Conservation (phyloP, 306 rosid genomes). For the Vigna radiata region DNA sequence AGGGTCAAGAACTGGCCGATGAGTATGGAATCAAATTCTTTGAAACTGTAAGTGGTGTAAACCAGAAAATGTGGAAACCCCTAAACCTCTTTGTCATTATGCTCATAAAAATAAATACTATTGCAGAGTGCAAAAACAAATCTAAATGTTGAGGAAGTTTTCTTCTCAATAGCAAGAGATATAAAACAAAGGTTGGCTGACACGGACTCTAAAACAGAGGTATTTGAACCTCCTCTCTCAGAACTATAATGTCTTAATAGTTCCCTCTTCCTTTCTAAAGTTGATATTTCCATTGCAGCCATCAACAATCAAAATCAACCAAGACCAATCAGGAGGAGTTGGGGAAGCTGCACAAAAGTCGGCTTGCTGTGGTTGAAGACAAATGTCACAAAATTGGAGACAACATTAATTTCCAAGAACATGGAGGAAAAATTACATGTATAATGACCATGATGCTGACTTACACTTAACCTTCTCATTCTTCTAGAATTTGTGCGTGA, state of each 20-base stretch:
- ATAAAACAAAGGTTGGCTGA: slow-evolving; percentile 92
- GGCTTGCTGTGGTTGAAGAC: slow-evolving; percentile 76
- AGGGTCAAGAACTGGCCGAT: slow-evolving; percentile 97
- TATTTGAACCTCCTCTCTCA: slow-evolving; percentile 38
- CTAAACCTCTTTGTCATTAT: background rate
- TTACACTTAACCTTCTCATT: slow-evolving; percentile 65
- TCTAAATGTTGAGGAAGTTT: slow-evolving; percentile 94
- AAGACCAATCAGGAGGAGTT: slow-evolving; percentile 63
- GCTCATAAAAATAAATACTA: slow-evolving; percentile 43
- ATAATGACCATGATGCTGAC: slow-evolving; percentile 54
- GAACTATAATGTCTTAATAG: background rate
- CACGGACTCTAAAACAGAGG: slow-evolving; percentile 82
- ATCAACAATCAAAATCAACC: slow-evolving; percentile 77
- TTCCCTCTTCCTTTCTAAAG: background rate
- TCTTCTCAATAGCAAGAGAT: slow-evolving; percentile 90
- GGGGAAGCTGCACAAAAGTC: slow-evolving; percentile 78
- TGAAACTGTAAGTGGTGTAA: slow-evolving; percentile 82
- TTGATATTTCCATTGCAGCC: slow-evolving; percentile 61
- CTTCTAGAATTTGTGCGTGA: slow-evolving; percentile 63
- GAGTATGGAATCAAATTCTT: slow-evolving; percentile 96
- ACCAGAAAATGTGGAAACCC: slow-evolving; percentile 29
- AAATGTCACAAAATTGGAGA: slow-evolving; percentile 39
- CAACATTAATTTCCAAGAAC: slow-evolving; percentile 38
- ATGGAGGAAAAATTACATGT: slow-evolving; percentile 50
- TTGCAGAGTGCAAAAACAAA: slow-evolving; percentile 95